Base-by-base conservation (phyloP, 805 yeast species). In the Saturnispora gosingensis region DNA sequence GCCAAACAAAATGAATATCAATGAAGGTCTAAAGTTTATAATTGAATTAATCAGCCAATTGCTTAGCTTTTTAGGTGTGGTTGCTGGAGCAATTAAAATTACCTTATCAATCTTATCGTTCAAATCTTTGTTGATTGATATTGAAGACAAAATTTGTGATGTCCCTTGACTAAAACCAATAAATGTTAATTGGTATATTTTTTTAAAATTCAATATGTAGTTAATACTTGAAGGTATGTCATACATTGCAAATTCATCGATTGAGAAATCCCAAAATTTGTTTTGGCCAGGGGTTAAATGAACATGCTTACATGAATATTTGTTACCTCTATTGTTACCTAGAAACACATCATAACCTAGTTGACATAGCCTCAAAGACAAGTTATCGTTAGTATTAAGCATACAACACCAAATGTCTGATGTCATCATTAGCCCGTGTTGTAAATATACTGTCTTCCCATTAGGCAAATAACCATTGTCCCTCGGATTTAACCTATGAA, bases 141-240 rank as follows among this genome's bases (percentile, higher is more conserved):
- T 72, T 13, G 95, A 76, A 1, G 96, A 96, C 67, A 91, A 85
- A 44, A 88, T 87, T 67, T 93, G 98, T 3, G 98, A 95, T 2
- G 96, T 83, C 13, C 99, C 99, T 66, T 91, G 99, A 32, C 91
- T 82, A 64, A 93, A 93, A 1, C 98, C 99, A 59, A 91, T 75
- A 62, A 89, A 91, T 1, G 81, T 77, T 36, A 90, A 68, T 16
- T 67, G 57, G 28, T 59, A 56, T 55, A 58, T 67, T 3, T 71
- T 65, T 2, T 89, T 80, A 30, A 68, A 65, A 2, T 72, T 64
- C 51, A 91, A 67, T 24, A 93, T 81, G 64, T 85, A 87, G 61
- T 86, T 83, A 32, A 93, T 80, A 7, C 87, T 76, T 61, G 85
- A 80, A 2, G 98, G 98, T 40, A 93, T 88, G 65, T 91, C 98